phyloP scores from a whole-genome alignment of 495 filamentous ascomycete genomes.

The Aspergillus wentii region DNA sequence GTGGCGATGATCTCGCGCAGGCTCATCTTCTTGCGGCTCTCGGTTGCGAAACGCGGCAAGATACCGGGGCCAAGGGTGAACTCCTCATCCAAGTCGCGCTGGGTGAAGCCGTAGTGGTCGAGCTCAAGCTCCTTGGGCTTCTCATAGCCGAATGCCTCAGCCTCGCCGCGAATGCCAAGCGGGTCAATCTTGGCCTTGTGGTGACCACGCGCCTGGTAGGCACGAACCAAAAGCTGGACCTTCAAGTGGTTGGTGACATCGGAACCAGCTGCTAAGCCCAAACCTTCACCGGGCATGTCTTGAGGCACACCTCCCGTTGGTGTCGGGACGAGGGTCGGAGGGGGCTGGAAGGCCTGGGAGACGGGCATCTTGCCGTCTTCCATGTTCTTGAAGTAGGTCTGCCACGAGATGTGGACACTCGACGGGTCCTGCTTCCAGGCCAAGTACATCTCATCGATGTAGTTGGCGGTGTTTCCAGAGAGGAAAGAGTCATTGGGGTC shows the following conservation, averaged over 20 bases:
- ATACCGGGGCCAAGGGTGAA: constrained; percentile 93
- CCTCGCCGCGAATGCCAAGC: constrained; percentile 83
- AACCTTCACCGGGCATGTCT: constrained; percentile 63
- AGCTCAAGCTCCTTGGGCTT: constrained; percentile 90
- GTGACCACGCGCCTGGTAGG: constrained; percentile 96
- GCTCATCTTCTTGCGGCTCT: constrained; percentile 89
- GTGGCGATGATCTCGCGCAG: constrained; percentile 88
- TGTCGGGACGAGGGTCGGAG: constrained; percentile 81
- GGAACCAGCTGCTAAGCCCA: constrained; percentile 63
- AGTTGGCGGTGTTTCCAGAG: constrained; percentile 91
- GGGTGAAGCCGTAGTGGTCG: constrained; percentile 88
- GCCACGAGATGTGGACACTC: constrained; percentile 97
- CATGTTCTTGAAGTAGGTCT: constrained; percentile 99
- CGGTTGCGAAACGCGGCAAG: constrained; percentile 84
- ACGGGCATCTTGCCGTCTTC: constrained; percentile 96
- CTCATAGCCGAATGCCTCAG: constrained; percentile 79
- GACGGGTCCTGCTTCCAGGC: constrained; percentile 90
- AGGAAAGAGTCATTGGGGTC: constrained; percentile 94
- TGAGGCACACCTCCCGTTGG: constrained; percentile 74
- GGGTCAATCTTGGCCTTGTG: constrained; percentile 98
- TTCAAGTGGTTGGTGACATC: constrained; percentile 97
- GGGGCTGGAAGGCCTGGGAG: constrained; percentile 92
- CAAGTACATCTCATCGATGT: constrained; percentile 99
- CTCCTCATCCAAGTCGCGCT: constrained; percentile 90
- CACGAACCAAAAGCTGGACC: constrained; percentile 92